A percentile compares a stretch with the other conserved stretches of the same genome.
phyloP scores from a whole-genome alignment of 2,329 filamentous ascomycete species.

The Ceratocystiopsis brevicomis region DNA sequence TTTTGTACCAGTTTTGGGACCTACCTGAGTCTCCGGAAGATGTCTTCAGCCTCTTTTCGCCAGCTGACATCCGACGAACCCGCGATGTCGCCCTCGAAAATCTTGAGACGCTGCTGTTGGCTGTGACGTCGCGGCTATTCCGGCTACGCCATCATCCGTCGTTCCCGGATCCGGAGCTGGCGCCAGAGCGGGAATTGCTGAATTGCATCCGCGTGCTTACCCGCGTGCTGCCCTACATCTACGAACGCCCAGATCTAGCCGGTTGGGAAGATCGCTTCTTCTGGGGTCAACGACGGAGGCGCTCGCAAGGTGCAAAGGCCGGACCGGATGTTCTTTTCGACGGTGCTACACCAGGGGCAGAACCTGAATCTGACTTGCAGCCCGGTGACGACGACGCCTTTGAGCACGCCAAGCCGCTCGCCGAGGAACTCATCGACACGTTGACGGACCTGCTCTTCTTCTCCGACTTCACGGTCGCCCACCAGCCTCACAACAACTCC shows the following conservation, averaged over 20 bases:
- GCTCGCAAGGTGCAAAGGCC: conserved; percentile 46
- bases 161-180: conserved; percentile 72
- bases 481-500: conserved; percentile 44
- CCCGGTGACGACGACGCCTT: conserved; percentile 21
- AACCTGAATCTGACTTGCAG: too few species aligned
- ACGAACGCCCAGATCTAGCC: conserved; percentile 68
- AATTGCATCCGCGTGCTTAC: conserved; percentile 91
- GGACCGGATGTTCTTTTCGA: conserved; percentile 71
- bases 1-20: conserved; percentile 57
- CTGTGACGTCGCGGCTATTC: conserved; percentile 65
- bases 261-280: conserved; percentile 89
- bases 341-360: conserved; percentile 37
- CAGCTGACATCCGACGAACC: conserved; percentile 71
- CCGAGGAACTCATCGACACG: conserved; percentile 82
- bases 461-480: conserved; percentile 69
- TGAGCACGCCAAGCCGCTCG: conserved; percentile 70
- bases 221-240: conserved; percentile 73
- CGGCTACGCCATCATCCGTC: conserved; percentile 73
- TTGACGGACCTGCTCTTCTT: conserved; percentile 82
- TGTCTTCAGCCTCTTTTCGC: conserved; percentile 88
- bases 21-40: conserved; percentile 90
- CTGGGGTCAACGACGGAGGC: conserved; percentile 59
- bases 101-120: conserved; percentile 72
- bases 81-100: conserved; percentile 73
- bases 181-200: conserved; percentile 70